Base-by-base conservation (phyloP, 1,284 basidiomycete species). In the Boletus albobrunnescens region DNA sequence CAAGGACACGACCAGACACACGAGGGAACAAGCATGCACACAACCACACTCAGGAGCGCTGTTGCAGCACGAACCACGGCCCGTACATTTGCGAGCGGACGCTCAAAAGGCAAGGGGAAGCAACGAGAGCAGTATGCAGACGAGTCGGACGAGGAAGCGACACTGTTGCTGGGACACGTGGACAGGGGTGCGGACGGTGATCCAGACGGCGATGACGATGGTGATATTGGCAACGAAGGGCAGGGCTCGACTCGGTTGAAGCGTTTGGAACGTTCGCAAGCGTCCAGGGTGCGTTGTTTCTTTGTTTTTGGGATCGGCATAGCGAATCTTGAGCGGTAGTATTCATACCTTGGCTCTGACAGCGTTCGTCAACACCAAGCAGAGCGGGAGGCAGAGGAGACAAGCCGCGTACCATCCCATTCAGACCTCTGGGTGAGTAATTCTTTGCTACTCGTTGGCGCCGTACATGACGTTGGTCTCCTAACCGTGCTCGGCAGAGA, bases 371-470 rank as follows among this genome's bases (percentile, higher is more conserved):
- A 5, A 53, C 61, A 2, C 56, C 56, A 41, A 56, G 61, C 28
- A 67, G 51, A 39, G 54, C 43, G 20, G 63, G 61, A 40, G 51
- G 59, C 13, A 56, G 59, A 9, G 82, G 82, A 53, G 85, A 89
- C 64, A 83, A 81, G 56, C 87, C 89, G 4, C 72, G 91, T 54
- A 86, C 81, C 4, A 77, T 93, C 55, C 84, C 88, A 4, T 87
- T 93, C 56, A 76, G 80, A 55, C 83, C 88, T 9, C 72, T 79
- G 69, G 82, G 88, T 87, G 49, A 37, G 76, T 56, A 3, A 36
- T 28, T 8, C 27, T 40, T 10, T 24, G 23, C 20, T 46, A 16
- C 11, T 44, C 17, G 16, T 47, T 36, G 40, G 35, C 42, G 23
- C n/a, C 37, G 9, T 39, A 7, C 19, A 14, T 37, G 31, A 12